These are phyloP conservation scores for Typha latifolia DNA, from an alignment of 176 grass and related monocot genomes.

Conservation along the genomic window DNA sequence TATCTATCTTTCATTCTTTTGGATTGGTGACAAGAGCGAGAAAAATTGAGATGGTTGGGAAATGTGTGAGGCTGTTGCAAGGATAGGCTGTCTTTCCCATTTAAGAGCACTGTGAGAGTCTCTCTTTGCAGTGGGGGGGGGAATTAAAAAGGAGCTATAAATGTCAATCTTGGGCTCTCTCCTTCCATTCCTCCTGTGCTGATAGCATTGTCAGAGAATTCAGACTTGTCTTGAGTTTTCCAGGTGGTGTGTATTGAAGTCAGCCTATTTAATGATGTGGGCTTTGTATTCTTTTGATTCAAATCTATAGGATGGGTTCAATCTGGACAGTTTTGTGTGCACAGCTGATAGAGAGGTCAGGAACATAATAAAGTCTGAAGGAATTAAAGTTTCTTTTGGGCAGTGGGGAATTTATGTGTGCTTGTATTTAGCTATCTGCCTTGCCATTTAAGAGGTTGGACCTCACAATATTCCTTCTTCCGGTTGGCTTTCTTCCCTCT, in stretches of 20 bases:
- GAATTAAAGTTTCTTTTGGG: not conserved
- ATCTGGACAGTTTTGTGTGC: not conserved
- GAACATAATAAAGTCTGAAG: not conserved
- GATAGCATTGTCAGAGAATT: constrained; percentile 29
- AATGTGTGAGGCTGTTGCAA: constrained; percentile 48
- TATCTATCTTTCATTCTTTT: too few species aligned
- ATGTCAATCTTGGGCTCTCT: constrained; percentile 24
- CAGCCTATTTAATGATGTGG: constrained; percentile 2
- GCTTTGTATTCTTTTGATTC: not conserved
- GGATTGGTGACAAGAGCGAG: constrained; percentile 41
- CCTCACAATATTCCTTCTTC: not conserved
- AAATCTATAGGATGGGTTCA: not conserved
- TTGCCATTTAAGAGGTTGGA: constrained; percentile 3
- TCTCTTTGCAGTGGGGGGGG: not conserved
- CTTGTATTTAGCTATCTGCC: not conserved
- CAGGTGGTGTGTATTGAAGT: constrained; percentile 15
- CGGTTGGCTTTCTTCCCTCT: not conserved
- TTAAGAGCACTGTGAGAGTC: constrained; percentile 35
- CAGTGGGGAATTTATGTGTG: not conserved
- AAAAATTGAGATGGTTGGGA: constrained; percentile 38
- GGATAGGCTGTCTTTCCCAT: constrained; percentile 47
- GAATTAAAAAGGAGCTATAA: not conserved
- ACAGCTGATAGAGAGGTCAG: not conserved
- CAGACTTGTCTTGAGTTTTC: constrained; percentile 25
- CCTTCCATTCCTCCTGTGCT: constrained; percentile 18